Evolutionary conservation across 2,329 filamentous ascomycete species (phyloP), one percentile per base, ranked within the genome.

Genomic region (Pestalotiopsis sp.): DNA sequence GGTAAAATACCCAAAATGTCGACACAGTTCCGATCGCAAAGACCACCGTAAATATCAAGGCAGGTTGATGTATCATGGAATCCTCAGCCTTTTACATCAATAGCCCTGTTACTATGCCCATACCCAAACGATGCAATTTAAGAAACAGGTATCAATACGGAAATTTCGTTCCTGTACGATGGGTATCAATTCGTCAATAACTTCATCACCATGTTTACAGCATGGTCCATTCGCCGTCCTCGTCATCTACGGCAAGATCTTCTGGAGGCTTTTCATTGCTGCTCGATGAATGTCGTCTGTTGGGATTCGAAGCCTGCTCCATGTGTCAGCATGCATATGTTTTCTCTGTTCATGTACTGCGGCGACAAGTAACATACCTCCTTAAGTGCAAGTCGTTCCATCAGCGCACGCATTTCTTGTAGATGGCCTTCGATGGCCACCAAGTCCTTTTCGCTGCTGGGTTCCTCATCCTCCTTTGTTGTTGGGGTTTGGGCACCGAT

Each of bases 341-440:
- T 17, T n/a, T 12, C 9, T 38, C 1, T 38, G 27, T 52, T 11
- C 20, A 62, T 56, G 23, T 14, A 11, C 23, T 36, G 57, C 61
- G 17, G n/a, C 17, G 17, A 52, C 14, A 20, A 20, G 45, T 52
- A 23, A 63, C 65, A 62, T 39, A 70, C 70, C 45, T 70, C 59
- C 11, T 70, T 52, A 12, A 70, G 38, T 36, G 67, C 61, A 56
- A 73, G 65, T 52, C 68, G 67, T 57, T 71, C 71, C n/a, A 73
- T 65, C 11, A 73, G 25, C 36, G 70, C 57, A 20, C 69, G 71
- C 41, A 73, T 52, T 49, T 73, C 69, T n/a, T 67, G 65, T 6
- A 73, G 61, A 57, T 73, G 71, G 20, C 69, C 67, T 9, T 69
- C 58, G 6, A 72, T 59, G 38, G 66, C 67, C 41, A 25, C 62